Evolutionary conservation across 2,329 filamentous ascomycete genomes (phyloP), one percentile per base, ranked within the genome.

Genomic region (Neonectria hederae): DNA sequence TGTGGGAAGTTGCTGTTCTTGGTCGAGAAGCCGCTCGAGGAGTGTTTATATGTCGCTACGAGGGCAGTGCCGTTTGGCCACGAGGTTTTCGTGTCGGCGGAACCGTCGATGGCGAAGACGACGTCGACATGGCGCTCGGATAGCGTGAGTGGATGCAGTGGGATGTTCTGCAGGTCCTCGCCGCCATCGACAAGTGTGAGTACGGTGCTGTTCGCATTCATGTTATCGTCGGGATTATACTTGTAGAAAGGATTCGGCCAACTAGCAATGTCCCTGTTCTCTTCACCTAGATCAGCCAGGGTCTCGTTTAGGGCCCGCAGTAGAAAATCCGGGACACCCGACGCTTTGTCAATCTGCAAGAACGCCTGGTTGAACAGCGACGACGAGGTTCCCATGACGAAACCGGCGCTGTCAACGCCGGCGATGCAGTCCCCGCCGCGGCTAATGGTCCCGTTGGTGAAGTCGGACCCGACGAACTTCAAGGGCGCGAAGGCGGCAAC

Each of bases 371-470:
- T 97, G 84, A 97, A 97, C 2, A 97, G 84, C 0, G 92, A 91
- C 1, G 90, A 93, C 22, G 90, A 93, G 0, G 94, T 97, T 54
- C 94, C 94, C 88, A 97, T 93, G 26, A 97, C 83, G 74, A 87
- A 97, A 7, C 92, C 92, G 24, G 87, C 86, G 71, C 94, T 94
- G 78, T 97, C 94, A 67, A 94, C 94, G 1, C 94, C 94, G 8
- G 86, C 83, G 17, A 97, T 85, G 74, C 94, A 97, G 28, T 80
- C 76, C 46, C 86, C 84, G 59, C 83, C 76, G 11, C 81, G 75
- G 0, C 86, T 80, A 21, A 96, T 77, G 8, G 76, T 74, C 21
- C 92, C 92, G 6, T 80, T 83, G 42, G 83, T 85, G 76, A 95
- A 94, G 68, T 89, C 89, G 2, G 92, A 92, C 2, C 92, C 92